Base-by-base conservation (phyloP, 2,329 filamentous ascomycete genomes). In the Anthostomella pinea region DNA sequence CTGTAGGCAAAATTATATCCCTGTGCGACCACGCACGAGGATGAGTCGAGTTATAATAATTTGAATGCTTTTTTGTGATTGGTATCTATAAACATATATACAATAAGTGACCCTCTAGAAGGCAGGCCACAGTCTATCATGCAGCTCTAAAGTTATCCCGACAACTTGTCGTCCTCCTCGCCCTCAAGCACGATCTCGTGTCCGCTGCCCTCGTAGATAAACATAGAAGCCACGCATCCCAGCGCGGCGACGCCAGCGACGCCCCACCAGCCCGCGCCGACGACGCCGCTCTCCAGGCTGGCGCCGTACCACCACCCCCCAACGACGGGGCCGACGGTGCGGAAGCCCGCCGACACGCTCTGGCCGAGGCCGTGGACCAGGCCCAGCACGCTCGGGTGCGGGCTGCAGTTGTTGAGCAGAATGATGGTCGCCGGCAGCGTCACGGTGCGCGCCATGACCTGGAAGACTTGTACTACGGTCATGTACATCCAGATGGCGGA, bases 401-500 rank as follows among this genome's bases (percentile, higher is more conserved):
- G 77, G 24, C 72, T 75, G 49, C 74, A 75, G 51, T 81, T 80
- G 49, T 80, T 81, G 27, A 81, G 62, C 7, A 81, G 58, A 38
- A 81, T 78, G 22, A 77, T 76, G 52, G 71, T 75, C 3, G 73
- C 73, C 1, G 76, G 76, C 7, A 77, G 60, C 0, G 73, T 73
- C 51, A 90, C 87, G 0, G 86, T 91, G 18, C 85, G 72, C 0
- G 81, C 85, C 4, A 82, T 68, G 11, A 88, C 85, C 55, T 90
- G 85, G 7, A 88, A 57, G 11, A 78, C 68, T 2, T 87, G 67
- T 2, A 87, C 79, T 2, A 76, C 53, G 0, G 72, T 68, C 39
- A 86, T 80, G 11, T 73, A 73, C 2, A 72, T 61, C 82, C 79
- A 86, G 21, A 83, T 65, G 38, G 68, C 59, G 15, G 69, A 43